phyloP scores from a whole-genome alignment of 495 filamentous ascomycete genomes.

The Penicillium silybi region DNA sequence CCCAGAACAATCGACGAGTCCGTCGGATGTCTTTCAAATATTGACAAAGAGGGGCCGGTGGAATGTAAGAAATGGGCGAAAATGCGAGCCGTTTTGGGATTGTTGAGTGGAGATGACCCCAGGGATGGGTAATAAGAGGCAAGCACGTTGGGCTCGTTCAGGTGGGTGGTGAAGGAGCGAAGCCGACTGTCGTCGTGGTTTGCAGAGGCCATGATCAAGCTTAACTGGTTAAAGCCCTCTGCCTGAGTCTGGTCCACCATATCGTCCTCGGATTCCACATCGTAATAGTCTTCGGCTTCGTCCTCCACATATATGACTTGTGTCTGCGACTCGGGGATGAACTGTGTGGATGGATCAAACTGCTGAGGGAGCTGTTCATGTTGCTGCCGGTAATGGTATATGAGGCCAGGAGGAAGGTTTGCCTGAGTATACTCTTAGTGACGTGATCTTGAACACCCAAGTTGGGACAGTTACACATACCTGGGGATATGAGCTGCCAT shows the following conservation, averaged over 20 bases:
- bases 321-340: constrained; percentile 9
- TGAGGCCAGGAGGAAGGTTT: background rate
- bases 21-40: constrained; percentile 80
- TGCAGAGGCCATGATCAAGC: constrained; percentile 46
- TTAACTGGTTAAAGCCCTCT: constrained; percentile 50
- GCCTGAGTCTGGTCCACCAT: constrained; percentile 49
- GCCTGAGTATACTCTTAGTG: background rate
- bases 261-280: constrained; percentile 69
- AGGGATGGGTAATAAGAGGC: constrained; percentile 72
- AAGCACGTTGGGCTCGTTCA: constrained; percentile 69
- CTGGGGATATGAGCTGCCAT: background rate
- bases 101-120: constrained; percentile 74
- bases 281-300: constrained; percentile 56
- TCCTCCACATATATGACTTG: constrained; percentile 40
- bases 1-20: constrained; percentile 74
- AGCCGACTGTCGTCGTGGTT: constrained; percentile 46
- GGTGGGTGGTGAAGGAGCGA: constrained; percentile 60
- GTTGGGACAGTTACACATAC: background rate
- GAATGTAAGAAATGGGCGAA: constrained; percentile 93
- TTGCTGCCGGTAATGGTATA: background rate
- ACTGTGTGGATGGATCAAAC: constrained; percentile 10
- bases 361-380: constrained; percentile 3
- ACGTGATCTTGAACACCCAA: background rate
- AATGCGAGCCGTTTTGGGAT: constrained; percentile 75
- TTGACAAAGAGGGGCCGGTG: constrained; percentile 79